A percentile compares a stretch with the other conserved stretches of the same genome.
phyloP scores from a whole-genome alignment of 2,329 filamentous ascomycete species.

The Fusarium penzigii region DNA sequence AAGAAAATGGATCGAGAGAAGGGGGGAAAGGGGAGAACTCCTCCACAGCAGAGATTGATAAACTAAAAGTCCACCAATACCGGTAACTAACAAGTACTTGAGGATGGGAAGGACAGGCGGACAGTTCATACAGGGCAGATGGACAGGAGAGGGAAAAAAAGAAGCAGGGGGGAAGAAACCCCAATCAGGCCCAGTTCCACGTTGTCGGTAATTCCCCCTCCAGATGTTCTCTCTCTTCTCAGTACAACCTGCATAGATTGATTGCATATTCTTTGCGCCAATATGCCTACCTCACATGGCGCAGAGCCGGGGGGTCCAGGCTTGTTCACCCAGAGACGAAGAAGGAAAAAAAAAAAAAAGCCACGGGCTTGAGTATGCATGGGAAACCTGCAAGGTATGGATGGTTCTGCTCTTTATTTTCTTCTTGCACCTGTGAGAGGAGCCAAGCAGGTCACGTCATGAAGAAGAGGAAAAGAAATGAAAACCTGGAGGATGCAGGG shows the following conservation, averaged over 20 bases:
- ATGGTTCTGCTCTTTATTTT: too few species aligned
- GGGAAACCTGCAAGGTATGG: too few species aligned
- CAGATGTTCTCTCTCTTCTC: conserved; percentile 2
- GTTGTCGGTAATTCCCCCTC: conserved; percentile 28
- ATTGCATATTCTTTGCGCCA: not conserved
- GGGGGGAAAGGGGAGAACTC: not conserved
- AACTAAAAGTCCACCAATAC: not conserved
- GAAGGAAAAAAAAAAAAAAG: not conserved
- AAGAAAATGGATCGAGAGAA: conserved; percentile 1
- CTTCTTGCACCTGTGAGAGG: too few species aligned
- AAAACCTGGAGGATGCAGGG: too few species aligned
- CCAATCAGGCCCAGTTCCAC: conserved; percentile 31
- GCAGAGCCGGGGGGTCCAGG: not conserved
- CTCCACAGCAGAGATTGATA: not conserved
- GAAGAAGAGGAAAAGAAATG: too few species aligned
- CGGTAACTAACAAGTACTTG: too few species aligned
- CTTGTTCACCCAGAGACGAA: not conserved
- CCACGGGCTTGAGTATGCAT: too few species aligned
- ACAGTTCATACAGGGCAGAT: too few species aligned
- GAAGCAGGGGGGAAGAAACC: conserved; percentile 18
- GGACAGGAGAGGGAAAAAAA: not conserved
- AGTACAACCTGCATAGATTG: conserved; percentile 1
- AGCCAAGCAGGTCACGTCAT: too few species aligned
- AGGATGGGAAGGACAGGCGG: too few species aligned
- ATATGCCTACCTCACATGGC: not conserved